These are phyloP conservation scores for Ampelocalamus luodianensis DNA, from an alignment of 176 grass and related monocot species.

Conservation along the genomic window DNA sequence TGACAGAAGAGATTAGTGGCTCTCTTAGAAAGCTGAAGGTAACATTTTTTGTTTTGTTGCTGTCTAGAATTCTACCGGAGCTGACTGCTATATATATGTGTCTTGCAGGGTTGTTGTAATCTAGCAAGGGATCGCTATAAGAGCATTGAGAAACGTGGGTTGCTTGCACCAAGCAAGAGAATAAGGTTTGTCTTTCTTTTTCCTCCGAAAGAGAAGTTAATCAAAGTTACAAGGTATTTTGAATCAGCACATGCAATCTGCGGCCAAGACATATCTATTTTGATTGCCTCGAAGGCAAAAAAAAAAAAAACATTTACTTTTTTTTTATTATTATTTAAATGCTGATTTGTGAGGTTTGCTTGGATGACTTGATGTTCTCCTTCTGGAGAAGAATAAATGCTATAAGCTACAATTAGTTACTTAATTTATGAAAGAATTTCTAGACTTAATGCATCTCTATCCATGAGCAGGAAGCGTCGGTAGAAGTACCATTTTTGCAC, in stretches of 20 bases:
- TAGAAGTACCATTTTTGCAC: not conserved
- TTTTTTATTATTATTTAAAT: not conserved
- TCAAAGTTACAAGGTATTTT: not conserved
- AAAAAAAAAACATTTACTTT: not conserved
- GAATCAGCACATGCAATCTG: not conserved
- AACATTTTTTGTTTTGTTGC: conserved; percentile 3
- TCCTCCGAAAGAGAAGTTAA: not conserved
- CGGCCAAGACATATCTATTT: not conserved
- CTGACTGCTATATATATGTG: conserved; percentile 31
- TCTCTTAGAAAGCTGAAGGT: conserved; percentile 97
- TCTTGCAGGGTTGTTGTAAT: conserved; percentile 53
- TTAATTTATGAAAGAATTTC: not conserved
- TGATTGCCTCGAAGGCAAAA: not conserved
- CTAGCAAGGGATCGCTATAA: conserved; percentile 61
- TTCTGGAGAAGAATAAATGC: not conserved
- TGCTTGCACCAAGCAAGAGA: conserved; percentile 59
- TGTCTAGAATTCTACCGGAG: not conserved
- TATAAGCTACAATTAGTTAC: not conserved
- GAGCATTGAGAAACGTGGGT: conserved; percentile 65
- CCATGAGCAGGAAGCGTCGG: conserved; percentile 47
- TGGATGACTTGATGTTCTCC: not conserved
- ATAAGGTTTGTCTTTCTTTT: conserved; percentile 44
- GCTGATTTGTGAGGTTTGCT: not conserved
- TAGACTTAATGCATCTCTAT: not conserved
- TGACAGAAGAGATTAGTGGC: conserved; percentile 96